Conservation (phyloP, 768 basidiomycete species). For the Termitomyces sp. region DNA sequence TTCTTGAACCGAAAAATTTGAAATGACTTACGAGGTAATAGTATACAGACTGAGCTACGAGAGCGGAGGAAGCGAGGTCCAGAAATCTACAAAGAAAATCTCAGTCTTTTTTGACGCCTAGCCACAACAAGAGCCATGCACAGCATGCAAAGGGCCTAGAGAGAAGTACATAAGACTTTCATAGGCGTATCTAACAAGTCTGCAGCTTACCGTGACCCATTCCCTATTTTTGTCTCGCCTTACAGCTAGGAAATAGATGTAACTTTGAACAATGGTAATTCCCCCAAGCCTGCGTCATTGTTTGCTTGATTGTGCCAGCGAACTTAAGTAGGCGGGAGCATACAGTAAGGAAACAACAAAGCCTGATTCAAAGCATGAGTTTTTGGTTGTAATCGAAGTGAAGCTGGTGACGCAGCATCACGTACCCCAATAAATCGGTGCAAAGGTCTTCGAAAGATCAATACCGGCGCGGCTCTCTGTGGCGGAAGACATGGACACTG, state of each 20-base stretch:
- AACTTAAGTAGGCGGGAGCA: background rate
- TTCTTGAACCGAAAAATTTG: background rate
- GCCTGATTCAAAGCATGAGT: conserved; percentile 18
- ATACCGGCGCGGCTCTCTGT: conserved; percentile 6
- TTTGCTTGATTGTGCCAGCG: background rate
- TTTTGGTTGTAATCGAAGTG: background rate
- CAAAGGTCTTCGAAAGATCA: conserved; percentile 24
- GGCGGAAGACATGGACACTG: background rate
- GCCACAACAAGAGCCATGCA: conserved; percentile 8
- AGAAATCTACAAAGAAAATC: conserved; percentile 26
- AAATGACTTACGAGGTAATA: conserved; percentile 36
- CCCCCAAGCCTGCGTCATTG: conserved; percentile 30
- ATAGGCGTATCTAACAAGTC: background rate
- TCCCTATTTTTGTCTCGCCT: conserved; percentile 16
- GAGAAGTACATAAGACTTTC: background rate
- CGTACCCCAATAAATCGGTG: conserved; percentile 32
- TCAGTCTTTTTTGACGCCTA: background rate
- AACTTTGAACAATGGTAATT: conserved; percentile 39
- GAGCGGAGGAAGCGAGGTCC: conserved; percentile 36
- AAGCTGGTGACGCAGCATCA: background rate
- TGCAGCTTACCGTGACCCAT: conserved; percentile 25
- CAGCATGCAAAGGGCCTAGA: conserved; percentile 29
- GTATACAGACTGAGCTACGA: conserved; percentile 44
- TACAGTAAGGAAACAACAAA: conserved; percentile 30
- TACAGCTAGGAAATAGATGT: conserved; percentile 35